Conservation (phyloP, 371 early-diverging fungal species). For the Apophysomyces trapeziformis region DNA sequence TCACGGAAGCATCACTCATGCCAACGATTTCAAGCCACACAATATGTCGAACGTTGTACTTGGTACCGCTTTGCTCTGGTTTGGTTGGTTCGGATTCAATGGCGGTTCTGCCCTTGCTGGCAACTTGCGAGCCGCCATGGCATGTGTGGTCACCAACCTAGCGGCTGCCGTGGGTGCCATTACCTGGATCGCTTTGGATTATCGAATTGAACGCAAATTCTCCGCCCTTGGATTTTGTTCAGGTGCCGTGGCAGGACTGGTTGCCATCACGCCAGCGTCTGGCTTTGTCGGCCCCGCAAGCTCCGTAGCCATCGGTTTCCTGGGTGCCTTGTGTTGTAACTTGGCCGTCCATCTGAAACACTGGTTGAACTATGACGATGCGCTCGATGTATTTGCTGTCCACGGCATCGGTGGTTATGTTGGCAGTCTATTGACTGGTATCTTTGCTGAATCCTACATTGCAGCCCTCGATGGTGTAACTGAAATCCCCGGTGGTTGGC, state of each 20-base stretch:
- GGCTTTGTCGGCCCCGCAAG: slow-evolving; percentile 90
- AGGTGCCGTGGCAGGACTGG: slow-evolving; percentile 93
- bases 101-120: slow-evolving; percentile 86
- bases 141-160: slow-evolving; percentile 83
- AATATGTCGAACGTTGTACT: slow-evolving; percentile 89
- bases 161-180: slow-evolving; percentile 85
- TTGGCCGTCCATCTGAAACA: slow-evolving; percentile 80
- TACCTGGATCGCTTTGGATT: slow-evolving; percentile 85
- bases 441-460: slow-evolving; percentile 83
- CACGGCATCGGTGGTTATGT: slow-evolving; percentile 87
- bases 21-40: slow-evolving; percentile 80
- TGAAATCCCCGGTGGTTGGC: slow-evolving; percentile 80
- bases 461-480: slow-evolving; percentile 75
- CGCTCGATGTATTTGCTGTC: slow-evolving; percentile 85
- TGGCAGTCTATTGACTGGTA: slow-evolving; percentile 86
- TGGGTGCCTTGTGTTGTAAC: slow-evolving; percentile 78
- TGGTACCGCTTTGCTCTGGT: slow-evolving; percentile 89
- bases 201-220: slow-evolving; percentile 74
- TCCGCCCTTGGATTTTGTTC: slow-evolving; percentile 91
- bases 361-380: slow-evolving; percentile 86
- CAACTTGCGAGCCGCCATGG: slow-evolving; percentile 85
- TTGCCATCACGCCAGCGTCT: slow-evolving; percentile 90
- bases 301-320: slow-evolving; percentile 79
- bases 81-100: slow-evolving; percentile 88
- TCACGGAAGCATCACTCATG: slow-evolving; percentile 47